phyloP scores from a whole-genome alignment of 139 green algal genomes.

The Desmodesmus armatus region DNA sequence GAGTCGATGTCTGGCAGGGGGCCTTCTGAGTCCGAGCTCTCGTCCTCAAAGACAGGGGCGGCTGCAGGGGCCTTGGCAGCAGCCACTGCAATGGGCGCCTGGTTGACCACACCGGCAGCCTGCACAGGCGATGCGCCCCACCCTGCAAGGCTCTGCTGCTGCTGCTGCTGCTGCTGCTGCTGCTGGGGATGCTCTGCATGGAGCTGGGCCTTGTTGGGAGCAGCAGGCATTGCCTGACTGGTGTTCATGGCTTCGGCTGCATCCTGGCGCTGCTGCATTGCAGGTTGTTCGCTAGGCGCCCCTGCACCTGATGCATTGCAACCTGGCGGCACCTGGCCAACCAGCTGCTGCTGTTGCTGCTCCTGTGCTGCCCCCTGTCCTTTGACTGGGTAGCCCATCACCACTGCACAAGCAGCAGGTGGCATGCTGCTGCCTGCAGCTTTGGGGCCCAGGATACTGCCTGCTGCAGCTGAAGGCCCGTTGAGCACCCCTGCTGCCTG shows the following conservation, averaged over 20 bases:
- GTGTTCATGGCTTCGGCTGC: no score
- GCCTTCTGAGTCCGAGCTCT: conserved; percentile 70
- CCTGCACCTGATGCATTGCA: background rate
- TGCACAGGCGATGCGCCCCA: background rate
- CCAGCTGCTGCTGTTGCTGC: background rate
- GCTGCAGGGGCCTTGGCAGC: background rate
- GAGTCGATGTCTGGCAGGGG: conserved; percentile 77
- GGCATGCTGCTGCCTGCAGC: background rate
- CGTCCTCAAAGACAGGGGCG: conserved; percentile 40
- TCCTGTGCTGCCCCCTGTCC: background rate
- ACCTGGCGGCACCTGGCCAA: background rate
- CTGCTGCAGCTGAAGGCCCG: background rate
- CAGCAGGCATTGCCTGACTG: no score
- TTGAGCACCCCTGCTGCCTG: background rate
- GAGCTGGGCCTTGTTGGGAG: no score
- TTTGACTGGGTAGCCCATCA: conserved; percentile 24
- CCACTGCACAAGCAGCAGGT: background rate
- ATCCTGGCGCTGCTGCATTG: no score
- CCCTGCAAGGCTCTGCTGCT: background rate
- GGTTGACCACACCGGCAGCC: background rate
- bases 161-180: background rate
- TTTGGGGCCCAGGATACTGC: background rate
- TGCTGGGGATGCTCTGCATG: background rate
- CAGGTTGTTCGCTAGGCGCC: no score
- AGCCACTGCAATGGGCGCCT: background rate